Evolutionary conservation across 2,329 filamentous ascomycete species (phyloP).

Genomic region (Sporothrix protearum): DNA sequence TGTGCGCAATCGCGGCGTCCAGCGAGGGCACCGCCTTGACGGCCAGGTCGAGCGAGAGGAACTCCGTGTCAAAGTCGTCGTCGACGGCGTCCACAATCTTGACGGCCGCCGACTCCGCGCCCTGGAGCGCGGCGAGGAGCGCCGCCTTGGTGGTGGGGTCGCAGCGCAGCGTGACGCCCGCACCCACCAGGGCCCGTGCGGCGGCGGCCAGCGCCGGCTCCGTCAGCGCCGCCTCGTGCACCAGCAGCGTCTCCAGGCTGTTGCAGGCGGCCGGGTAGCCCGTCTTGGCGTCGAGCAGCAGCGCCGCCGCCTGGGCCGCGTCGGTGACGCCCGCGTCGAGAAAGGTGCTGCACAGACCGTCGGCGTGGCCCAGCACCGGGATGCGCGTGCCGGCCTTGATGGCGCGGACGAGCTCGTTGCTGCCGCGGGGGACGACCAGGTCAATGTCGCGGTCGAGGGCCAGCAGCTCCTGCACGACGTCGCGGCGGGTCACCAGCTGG

Average conservation of each 20-base stretch:
- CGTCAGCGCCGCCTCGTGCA: slow-evolving; percentile 66
- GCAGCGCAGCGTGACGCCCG: slow-evolving; percentile 78
- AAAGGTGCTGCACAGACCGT: slow-evolving; percentile 86
- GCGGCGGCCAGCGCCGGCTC: slow-evolving; percentile 64
- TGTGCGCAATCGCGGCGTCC: slow-evolving; percentile 74
- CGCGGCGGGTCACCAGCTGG: slow-evolving; percentile 89
- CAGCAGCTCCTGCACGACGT: slow-evolving; percentile 84
- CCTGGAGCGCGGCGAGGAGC: slow-evolving; percentile 43
- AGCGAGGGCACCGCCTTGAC: slow-evolving; percentile 72
- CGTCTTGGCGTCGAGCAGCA: slow-evolving; percentile 88
- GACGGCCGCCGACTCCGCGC: slow-evolving; percentile 27
- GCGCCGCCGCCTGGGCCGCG: slow-evolving; percentile 63
- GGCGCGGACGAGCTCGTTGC: slow-evolving; percentile 83
- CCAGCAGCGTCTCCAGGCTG: slow-evolving; percentile 83
- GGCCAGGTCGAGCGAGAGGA: slow-evolving; percentile 78
- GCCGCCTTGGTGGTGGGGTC: slow-evolving; percentile 65
- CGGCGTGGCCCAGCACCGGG: slow-evolving; percentile 91
- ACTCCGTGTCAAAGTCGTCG: slow-evolving; percentile 81
- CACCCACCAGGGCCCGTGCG: slow-evolving; percentile 66
- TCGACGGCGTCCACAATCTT: slow-evolving; percentile 63
- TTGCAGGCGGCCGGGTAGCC: slow-evolving; percentile 96
- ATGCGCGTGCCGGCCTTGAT: slow-evolving; percentile 91
- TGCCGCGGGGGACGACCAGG: slow-evolving; percentile 87
- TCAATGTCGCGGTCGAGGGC: slow-evolving; percentile 84
- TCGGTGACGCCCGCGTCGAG: slow-evolving; percentile 66